Evolutionary conservation across 2,329 filamentous ascomycete genomes (phyloP).

Genomic region (Claviceps paspali): DNA sequence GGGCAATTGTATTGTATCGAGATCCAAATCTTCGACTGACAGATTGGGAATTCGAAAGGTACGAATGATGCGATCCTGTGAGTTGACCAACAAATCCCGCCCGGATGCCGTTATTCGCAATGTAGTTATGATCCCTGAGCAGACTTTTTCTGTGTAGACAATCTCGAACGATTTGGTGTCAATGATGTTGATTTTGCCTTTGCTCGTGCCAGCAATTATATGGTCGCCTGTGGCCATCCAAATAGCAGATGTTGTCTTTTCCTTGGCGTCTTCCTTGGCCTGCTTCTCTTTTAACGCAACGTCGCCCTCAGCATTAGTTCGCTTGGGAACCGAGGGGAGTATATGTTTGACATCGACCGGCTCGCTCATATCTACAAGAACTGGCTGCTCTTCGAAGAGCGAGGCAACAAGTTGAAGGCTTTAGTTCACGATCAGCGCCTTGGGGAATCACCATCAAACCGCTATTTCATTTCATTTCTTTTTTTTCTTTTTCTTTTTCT

Average conservation of each 20-base stretch:
- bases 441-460: background rate
- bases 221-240: constrained; percentile 78
- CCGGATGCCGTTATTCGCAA: constrained; percentile 71
- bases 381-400: constrained; percentile 82
- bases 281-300: constrained; percentile 64
- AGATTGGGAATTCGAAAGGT: constrained; percentile 81
- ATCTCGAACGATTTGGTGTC: constrained; percentile 66
- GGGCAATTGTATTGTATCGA: constrained; percentile 74
- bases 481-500: background rate
- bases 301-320: constrained; percentile 54
- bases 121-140: constrained; percentile 74
- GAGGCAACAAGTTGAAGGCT: constrained; percentile 79
- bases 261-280: constrained; percentile 80
- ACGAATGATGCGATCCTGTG: constrained; percentile 85
- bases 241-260: constrained; percentile 83
- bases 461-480: background rate
- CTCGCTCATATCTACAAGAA: constrained; percentile 67
- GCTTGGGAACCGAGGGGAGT: constrained; percentile 68
- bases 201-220: constrained; percentile 84
- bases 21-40: constrained; percentile 51
- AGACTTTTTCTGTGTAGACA: constrained; percentile 81
- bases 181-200: constrained; percentile 93
- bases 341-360: constrained; percentile 57
- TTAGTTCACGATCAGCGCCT: constrained; percentile 11
- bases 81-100: constrained; percentile 78